Conservation (phyloP, 805 yeast genomes). For the Candida endomychidarum region DNA sequence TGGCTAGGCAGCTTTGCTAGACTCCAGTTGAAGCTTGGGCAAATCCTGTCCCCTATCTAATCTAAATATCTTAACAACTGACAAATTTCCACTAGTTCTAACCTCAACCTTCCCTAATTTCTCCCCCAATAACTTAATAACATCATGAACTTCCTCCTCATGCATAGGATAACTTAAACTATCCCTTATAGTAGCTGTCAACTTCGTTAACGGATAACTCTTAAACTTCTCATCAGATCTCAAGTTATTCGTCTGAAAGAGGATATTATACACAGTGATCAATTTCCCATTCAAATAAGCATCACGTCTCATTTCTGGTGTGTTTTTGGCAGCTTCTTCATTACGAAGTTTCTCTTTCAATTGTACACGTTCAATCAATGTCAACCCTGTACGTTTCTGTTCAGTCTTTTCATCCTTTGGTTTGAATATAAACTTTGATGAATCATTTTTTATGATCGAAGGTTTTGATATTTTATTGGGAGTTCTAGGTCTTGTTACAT, state of each 20-base stretch:
- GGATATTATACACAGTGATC: conserved; percentile 32
- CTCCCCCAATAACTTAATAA: conserved; percentile 21
- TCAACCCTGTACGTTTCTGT: conserved; percentile 24
- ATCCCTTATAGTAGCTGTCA: conserved; percentile 31
- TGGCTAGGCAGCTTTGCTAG: too few species aligned
- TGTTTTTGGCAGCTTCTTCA: conserved; percentile 13
- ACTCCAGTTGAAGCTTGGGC: too few species aligned
- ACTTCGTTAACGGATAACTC: conserved; percentile 25
- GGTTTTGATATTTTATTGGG: conserved; percentile 20
- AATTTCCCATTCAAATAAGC: conserved; percentile 27
- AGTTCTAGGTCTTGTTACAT: neutral
- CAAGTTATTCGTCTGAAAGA: conserved; percentile 26
- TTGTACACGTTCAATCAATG: conserved; percentile 37
- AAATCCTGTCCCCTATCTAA: conserved; percentile 31
- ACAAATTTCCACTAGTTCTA: conserved; percentile 21
- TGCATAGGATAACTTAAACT: conserved; percentile 32
- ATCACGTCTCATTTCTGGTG: conserved; percentile 24
- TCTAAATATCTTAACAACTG: conserved; percentile 26
- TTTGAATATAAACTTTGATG: conserved; percentile 36
- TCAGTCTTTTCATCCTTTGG: conserved; percentile 22
- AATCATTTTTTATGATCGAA: conserved; percentile 29
- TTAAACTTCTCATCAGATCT: conserved; percentile 7
- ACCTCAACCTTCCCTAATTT: conserved; percentile 21
- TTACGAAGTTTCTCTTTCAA: conserved; percentile 31
- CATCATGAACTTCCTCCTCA: conserved; percentile 30